A percentile compares a stretch with the other conserved stretches of the same genome.
These are phyloP conservation scores for Pholiota molesta DNA, from an alignment of 768 basidiomycete species.

Conservation along the genomic window DNA sequence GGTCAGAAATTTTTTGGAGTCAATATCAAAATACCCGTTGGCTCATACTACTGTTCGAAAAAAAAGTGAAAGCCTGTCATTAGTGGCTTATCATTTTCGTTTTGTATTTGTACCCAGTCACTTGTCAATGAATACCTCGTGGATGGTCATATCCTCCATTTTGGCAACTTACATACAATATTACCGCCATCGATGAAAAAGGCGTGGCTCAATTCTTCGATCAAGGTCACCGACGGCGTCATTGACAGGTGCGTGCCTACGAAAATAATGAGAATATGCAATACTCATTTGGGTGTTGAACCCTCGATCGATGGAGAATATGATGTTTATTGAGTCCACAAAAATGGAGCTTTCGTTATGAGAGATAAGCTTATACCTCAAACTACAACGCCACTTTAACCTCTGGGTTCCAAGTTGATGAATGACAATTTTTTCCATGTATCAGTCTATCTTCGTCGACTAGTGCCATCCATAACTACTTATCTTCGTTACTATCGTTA, in stretches of 20 bases:
- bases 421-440: too few relatives aligned
- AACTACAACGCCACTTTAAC: background rate
- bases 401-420: too few relatives aligned
- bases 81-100: too few relatives aligned
- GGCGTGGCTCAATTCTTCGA: conserved; percentile 27
- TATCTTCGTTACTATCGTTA: too few relatives aligned
- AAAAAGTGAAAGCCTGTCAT: too few relatives aligned
- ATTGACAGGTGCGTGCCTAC: conserved; percentile 20
- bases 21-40: too few relatives aligned
- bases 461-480: too few relatives aligned
- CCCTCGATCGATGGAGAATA: conserved; percentile 21
- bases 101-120: too few relatives aligned
- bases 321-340: conserved; percentile 21
- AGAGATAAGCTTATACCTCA: background rate
- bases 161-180: conserved; percentile 32
- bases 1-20: too few relatives aligned
- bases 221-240: conserved; percentile 28
- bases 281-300: background rate
- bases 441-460: too few relatives aligned
- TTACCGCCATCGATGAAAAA: conserved; percentile 30
- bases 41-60: too few relatives aligned
- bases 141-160: conserved; percentile 32
- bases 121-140: conserved; percentile 33
- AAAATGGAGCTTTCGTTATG: conserved; percentile 6
- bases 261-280: background rate